phyloP scores from a whole-genome alignment of 768 basidiomycete genomes.

The Lyophyllum shimeji region DNA sequence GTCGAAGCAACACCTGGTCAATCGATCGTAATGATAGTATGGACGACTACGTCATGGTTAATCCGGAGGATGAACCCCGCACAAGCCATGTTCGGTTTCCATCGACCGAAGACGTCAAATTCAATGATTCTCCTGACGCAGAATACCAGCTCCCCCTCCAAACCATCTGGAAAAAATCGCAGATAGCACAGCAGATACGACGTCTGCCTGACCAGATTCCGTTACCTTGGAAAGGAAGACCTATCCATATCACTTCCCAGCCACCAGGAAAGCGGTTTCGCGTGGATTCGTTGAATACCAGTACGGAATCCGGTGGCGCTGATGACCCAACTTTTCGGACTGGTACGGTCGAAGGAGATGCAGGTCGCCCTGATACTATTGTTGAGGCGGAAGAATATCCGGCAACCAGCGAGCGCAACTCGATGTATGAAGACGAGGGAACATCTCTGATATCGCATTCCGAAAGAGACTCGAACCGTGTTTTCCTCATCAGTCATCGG shows the following conservation, averaged over 20 bases:
- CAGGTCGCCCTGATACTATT: constrained; percentile 12
- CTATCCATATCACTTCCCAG: constrained; percentile 12
- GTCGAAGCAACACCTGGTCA: constrained; percentile 6
- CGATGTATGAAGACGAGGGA: constrained; percentile 12
- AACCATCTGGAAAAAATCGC: constrained; percentile 12
- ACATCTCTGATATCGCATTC: constrained; percentile 12
- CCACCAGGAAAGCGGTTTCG: constrained; percentile 17
- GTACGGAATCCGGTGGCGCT: constrained; percentile 8
- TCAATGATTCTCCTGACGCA: neutral
- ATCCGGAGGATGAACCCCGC: neutral
- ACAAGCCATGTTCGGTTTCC: neutral
- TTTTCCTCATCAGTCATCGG: constrained; percentile 18
- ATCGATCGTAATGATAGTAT: constrained; percentile 17
- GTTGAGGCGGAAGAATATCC: constrained; percentile 17
- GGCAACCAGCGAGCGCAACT: neutral
- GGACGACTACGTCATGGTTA: constrained; percentile 11
- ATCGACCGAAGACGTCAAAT: neutral
- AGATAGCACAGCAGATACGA: constrained; percentile 14
- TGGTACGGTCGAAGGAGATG: constrained; percentile 3
- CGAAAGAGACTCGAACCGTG: constrained; percentile 13
- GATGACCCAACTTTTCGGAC: constrained; percentile 3
- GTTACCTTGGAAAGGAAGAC: constrained; percentile 14
- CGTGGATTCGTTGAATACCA: constrained; percentile 16
- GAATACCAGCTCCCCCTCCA: constrained; percentile 8
- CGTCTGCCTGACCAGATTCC: constrained; percentile 14